Percentiles rank a stretch among this genome's conserved stretches.
These are phyloP conservation scores for Russula compacta DNA, from an alignment of 768 basidiomycete genomes.

Conservation along the genomic window DNA sequence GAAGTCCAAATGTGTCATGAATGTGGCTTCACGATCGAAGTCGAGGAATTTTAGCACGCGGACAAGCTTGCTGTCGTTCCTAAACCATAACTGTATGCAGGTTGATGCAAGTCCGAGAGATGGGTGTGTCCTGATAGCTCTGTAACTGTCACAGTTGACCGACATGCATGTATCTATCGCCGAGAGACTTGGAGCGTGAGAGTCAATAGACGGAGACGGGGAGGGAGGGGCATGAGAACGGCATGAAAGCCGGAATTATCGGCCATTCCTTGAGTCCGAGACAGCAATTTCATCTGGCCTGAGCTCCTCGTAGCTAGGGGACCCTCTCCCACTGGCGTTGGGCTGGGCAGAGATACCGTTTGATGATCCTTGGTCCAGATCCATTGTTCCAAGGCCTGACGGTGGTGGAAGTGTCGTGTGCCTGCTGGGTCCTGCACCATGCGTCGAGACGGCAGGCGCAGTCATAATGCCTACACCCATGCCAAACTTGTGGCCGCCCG, in stretches of 20 bases:
- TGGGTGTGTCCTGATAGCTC: neutral
- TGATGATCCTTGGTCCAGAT: slow-evolving; percentile 9
- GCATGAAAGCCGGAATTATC: slow-evolving; percentile 1
- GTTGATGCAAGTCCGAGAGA: neutral
- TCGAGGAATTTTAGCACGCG: slow-evolving; percentile 59
- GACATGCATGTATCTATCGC: neutral
- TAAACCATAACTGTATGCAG: neutral
- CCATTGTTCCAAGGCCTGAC: slow-evolving; percentile 12
- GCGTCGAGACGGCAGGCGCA: slow-evolving; percentile 47
- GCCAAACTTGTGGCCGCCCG: slow-evolving; percentile 41
- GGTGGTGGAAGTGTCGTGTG: slow-evolving; percentile 19
- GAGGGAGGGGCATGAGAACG: neutral
- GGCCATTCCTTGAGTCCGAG: slow-evolving; percentile 19
- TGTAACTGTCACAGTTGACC: neutral
- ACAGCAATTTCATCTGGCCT: slow-evolving; percentile 15
- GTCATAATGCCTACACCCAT: slow-evolving; percentile 65
- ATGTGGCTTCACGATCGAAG: slow-evolving; percentile 88
- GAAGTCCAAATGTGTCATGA: slow-evolving; percentile 71
- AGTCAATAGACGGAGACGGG: neutral
- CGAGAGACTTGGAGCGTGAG: neutral
- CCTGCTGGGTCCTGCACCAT: slow-evolving; percentile 64
- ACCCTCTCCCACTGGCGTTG: neutral
- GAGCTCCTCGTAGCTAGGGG: slow-evolving; percentile 6
- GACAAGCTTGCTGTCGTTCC: neutral
- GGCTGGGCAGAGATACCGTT: slow-evolving; percentile 6